phyloP scores from a whole-genome alignment of 225 moss, liverwort and hornwort genomes.

The Asterella californica region DNA sequence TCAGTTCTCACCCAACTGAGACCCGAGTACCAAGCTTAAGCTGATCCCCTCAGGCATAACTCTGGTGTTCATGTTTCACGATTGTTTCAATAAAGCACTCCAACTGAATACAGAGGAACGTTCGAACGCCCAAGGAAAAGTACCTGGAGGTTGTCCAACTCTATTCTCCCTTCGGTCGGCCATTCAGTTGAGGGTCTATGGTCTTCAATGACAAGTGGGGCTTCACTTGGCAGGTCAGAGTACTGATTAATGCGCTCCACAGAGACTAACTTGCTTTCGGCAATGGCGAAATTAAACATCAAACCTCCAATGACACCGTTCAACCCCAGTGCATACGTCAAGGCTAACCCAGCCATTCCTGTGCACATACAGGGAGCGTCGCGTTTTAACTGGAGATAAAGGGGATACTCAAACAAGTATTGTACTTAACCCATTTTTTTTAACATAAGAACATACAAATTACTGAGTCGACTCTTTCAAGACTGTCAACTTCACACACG shows the following conservation, averaged over 20 bases:
- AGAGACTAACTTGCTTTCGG: slow-evolving; percentile 36
- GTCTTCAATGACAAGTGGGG: slow-evolving; percentile 28
- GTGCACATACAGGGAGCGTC: too few species aligned
- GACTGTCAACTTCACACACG: too few species aligned
- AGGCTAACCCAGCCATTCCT: slow-evolving; percentile 32
- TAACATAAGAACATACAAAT: too few species aligned
- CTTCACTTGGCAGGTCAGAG: too few species aligned
- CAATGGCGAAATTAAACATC: slow-evolving; percentile 23
- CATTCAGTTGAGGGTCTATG: slow-evolving; percentile 28
- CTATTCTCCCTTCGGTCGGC: slow-evolving; percentile 38
- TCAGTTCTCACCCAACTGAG: too few species aligned
- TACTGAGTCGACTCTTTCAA: too few species aligned
- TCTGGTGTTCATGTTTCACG: background rate
- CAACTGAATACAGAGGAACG: background rate
- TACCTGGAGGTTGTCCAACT: slow-evolving; percentile 39
- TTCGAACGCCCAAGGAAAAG: background rate
- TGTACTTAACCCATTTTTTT: too few species aligned
- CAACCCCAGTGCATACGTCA: slow-evolving; percentile 28
- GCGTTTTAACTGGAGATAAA: too few species aligned
- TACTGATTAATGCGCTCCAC: slow-evolving; percentile 45
- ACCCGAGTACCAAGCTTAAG: background rate
- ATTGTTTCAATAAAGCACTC: background rate
- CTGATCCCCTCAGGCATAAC: background rate
- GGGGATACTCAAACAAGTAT: too few species aligned
- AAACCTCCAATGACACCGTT: slow-evolving; percentile 27